phyloP scores from a whole-genome alignment of 306 rosid genomes.

The Cicer judaicum region DNA sequence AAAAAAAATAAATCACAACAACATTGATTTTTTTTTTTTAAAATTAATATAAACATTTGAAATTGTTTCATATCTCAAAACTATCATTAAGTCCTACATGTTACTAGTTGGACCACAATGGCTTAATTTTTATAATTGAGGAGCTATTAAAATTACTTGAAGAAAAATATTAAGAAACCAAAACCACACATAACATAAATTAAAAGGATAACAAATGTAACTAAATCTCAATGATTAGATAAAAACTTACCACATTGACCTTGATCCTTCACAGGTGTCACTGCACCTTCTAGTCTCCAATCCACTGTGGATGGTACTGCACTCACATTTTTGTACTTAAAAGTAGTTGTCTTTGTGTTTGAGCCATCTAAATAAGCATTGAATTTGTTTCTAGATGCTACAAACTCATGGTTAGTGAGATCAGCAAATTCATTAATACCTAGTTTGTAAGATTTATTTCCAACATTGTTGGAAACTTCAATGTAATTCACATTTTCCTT shows the following conservation, averaged over 20 bases:
- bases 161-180: background rate
- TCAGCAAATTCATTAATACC: background rate
- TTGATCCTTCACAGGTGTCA: background rate
- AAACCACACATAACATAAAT: background rate
- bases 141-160: no score
- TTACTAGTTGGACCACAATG: no score
- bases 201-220: background rate
- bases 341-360: background rate
- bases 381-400: constrained; percentile 6
- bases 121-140: no score
- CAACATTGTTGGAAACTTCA: constrained; percentile 1
- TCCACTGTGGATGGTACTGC: background rate
- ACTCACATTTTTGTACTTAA: background rate
- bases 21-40: no score
- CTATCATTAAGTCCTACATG: no score
- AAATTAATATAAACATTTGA: no score
- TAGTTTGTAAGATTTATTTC: background rate
- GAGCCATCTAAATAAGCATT: background rate
- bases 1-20: background rate
- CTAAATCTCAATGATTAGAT: background rate
- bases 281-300: constrained; percentile 1
- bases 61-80: no score
- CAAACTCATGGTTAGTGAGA: background rate
- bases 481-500: constrained; percentile 17
- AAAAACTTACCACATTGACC: background rate